Base-by-base conservation (phyloP, 495 filamentous ascomycete genomes). In the Hypoxylon cercidicola region DNA sequence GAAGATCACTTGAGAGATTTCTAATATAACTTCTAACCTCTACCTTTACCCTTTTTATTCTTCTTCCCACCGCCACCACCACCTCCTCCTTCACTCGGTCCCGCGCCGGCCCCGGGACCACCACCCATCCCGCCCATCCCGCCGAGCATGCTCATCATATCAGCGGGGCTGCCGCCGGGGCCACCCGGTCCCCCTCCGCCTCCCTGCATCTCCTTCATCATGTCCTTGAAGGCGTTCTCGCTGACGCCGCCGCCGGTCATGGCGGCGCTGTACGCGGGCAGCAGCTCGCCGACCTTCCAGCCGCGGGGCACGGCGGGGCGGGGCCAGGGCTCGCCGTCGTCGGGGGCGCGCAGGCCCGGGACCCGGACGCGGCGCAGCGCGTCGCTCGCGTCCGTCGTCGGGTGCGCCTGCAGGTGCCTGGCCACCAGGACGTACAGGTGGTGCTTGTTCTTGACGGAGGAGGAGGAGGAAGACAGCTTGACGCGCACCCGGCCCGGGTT, bases 211-310 rank as follows among this genome's bases (percentile, higher is more conserved):
- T 96, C 93, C 41, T 85, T 87, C 94, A 99, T 97, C 81, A 97
- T 97, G 61, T 99, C 93, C 82, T 95, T 93, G 66, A 99, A 87
- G 21, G 97, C 90, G 68, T 99, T 96, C 73, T 99, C 95, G 62
- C 90, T 96, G 7, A 99, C 93, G 19, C 95, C 95, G 19, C 96
- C 94, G 2, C 95, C 95, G 49, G 89, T 96, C 76, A 98, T 82
- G 11, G 93, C 95, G 0, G 94, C 87, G 19, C 87, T 91, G 66
- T 97, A 93, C 63, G 94, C 85, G 23, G 95, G 95, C 55, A 99
- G 65, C 52, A 98, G 84, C 18, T 78, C 84, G 28, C 87, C 87
- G 70, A 99, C 89, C 80, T 97, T 97, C 93, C 93, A 98, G 9
- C 94, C 95, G 45, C 89, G 83, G 37, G 95, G 95, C 30, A 95